phyloP scores from a whole-genome alignment of 352 stramenopile genomes.

The Phytophthora pinifolia region DNA sequence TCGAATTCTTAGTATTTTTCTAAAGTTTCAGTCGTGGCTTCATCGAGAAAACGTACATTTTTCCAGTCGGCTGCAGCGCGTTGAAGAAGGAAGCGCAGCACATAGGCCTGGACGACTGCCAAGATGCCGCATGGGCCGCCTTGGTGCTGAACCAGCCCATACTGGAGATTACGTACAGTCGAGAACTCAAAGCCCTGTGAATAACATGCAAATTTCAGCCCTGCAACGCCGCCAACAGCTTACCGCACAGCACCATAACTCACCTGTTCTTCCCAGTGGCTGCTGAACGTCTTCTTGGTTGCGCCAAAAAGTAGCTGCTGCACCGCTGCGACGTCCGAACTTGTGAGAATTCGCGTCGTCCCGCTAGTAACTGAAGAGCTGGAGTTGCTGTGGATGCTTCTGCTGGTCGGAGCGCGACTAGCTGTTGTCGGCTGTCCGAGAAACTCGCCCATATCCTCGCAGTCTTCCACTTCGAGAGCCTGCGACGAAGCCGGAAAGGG shows the following conservation, averaged over 20 bases:
- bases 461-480: slow-evolving; percentile 51
- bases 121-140: slow-evolving; percentile 95
- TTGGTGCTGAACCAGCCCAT: slow-evolving; percentile 92
- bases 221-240: background rate
- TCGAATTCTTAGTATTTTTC: slow-evolving; percentile 9
- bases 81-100: slow-evolving; percentile 78
- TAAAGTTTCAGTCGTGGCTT: slow-evolving; percentile 6
- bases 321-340: slow-evolving; percentile 48
- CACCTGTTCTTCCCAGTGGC: slow-evolving; percentile 74
- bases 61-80: slow-evolving; percentile 48
- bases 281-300: slow-evolving; percentile 56
- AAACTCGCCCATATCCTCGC: slow-evolving; percentile 42
- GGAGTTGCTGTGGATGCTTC: background rate
- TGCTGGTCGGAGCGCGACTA: slow-evolving; percentile 1
- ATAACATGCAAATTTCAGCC: slow-evolving; percentile 3
- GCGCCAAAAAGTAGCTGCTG: slow-evolving; percentile 62
- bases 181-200: slow-evolving; percentile 75
- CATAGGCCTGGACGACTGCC: slow-evolving; percentile 92
- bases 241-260: background rate
- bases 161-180: slow-evolving; percentile 53
- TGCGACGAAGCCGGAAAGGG: slow-evolving; percentile 10
- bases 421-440: slow-evolving; percentile 11
- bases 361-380: background rate
- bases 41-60: slow-evolving; percentile 44
- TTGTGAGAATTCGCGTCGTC: slow-evolving; percentile 24